Evolutionary conservation across 352 stramenopile species (phyloP), one percentile per base, ranked within the genome.

Genomic region (Pythium utonaiense): DNA sequence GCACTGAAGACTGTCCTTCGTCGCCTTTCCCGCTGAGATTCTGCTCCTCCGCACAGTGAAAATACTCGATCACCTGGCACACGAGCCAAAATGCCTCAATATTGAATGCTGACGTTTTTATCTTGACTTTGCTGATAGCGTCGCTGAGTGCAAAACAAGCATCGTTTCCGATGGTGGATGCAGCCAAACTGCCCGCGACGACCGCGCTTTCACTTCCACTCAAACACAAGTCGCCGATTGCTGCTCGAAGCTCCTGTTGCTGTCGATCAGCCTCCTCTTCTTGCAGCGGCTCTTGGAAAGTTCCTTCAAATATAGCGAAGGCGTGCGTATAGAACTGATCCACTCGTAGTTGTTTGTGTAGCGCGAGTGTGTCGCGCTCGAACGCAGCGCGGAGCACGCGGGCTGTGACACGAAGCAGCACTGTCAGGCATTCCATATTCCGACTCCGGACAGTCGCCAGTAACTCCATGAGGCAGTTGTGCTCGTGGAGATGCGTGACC

Each of bases 81-180:
- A 87, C 58, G 33, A 84, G 42, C 27, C 44, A 62, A 59, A 87
- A 85, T 16, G 77, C 77, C 53, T 84, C 77, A 17, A 55, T 27
- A 44, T 87, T 87, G 59, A 85, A 81, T 21, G 50, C 47, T 12
- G 76, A 86, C 16, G 31, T 17, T 3, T 47, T 69, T 4, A 22
- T 53, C 19, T 51, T 53, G 30, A 14, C 34, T 47, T 59, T 64
- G 13, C 41, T 41, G 14, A n/a, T 34, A 16, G 24, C 25, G 77
- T 31, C 28, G 48, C 61, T 62, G 31, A 86, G 30, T 22, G 58
- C 66, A 57, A 84, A 86, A 24, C 66, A 74, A 40, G 78, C 71
- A 47, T 83, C 74, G 38, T 60, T 66, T 2, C 62, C 57, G 47
- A 71, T 40, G 25, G 62, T 65, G 4, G 40, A 47, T 21, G 40